phyloP scores from a whole-genome alignment of 1,139 yeast genomes.

The Pichia sp. region DNA sequence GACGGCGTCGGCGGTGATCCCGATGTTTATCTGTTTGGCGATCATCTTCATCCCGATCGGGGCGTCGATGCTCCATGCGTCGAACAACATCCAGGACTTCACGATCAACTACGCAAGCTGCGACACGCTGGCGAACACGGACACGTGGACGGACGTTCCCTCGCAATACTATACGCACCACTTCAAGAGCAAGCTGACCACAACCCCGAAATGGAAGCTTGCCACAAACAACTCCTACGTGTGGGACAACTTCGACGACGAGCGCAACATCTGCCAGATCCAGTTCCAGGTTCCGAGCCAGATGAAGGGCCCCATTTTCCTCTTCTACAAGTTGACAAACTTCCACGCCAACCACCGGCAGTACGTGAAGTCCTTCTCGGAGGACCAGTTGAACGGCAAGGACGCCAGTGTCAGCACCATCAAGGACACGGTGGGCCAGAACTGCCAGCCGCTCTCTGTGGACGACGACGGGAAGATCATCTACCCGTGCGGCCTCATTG shows the following conservation, averaged over 20 bases:
- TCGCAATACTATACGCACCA: constrained; percentile 47
- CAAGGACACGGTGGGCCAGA: constrained; percentile 70
- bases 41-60: constrained; percentile 88
- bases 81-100: constrained; percentile 72
- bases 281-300: constrained; percentile 76
- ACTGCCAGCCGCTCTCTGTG: constrained; percentile 77
- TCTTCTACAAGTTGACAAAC: constrained; percentile 76
- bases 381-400: constrained; percentile 81
- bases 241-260: constrained; percentile 49
- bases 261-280: constrained; percentile 63
- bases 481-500: constrained; percentile 95
- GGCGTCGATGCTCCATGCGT: constrained; percentile 81
- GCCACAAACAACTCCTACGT: constrained; percentile 40
- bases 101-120: constrained; percentile 81
- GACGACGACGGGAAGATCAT: constrained; percentile 49
- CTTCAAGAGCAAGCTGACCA: constrained; percentile 41
- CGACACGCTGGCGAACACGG: constrained; percentile 50
- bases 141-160: constrained; percentile 60
- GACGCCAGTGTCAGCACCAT: constrained; percentile 53
- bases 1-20: constrained; percentile 86
- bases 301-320: constrained; percentile 70
- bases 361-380: constrained; percentile 84
- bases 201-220: constrained; percentile 66
- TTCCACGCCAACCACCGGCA: constrained; percentile 94
- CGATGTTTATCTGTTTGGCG: constrained; percentile 70